Evolutionary conservation across 768 basidiomycete species (phyloP).

Genomic region (Podaxis pistillaris): DNA sequence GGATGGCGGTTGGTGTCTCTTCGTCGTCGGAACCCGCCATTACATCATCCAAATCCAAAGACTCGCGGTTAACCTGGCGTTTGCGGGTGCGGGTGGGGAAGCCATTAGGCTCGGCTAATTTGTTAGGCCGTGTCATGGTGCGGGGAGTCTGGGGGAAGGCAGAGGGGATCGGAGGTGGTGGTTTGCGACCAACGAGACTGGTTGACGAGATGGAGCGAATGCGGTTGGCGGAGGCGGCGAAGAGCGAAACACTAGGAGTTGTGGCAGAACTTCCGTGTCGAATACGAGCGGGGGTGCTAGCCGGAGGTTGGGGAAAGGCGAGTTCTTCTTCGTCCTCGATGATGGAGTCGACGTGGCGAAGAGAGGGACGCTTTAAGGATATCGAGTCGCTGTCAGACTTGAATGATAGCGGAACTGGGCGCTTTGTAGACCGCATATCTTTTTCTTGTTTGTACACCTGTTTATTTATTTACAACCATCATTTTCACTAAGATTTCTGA

Average conservation of each 20-base stretch:
- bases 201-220: conserved; percentile 42
- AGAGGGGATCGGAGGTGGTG: conserved; percentile 28
- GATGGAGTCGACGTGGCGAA: conserved; percentile 62
- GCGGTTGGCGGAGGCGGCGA: conserved; percentile 31
- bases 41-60: conserved; percentile 72
- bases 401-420: conserved; percentile 33
- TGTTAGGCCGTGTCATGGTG: conserved; percentile 22
- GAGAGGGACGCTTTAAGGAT: conserved; percentile 37
- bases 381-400: conserved; percentile 34
- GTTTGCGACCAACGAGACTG: conserved; percentile 27
- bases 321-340: conserved; percentile 64
- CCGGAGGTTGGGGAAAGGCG: conserved; percentile 25
- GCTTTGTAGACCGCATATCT: conserved; percentile 43
- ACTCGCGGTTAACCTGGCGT: conserved; percentile 58
- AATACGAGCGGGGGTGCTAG: conserved; percentile 27
- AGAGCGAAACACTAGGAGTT: background rate
- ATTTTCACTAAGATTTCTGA: conserved; percentile 23
- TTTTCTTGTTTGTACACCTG: conserved; percentile 79
- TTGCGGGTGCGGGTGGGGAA: conserved; percentile 52
- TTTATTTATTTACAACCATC: conserved; percentile 42
- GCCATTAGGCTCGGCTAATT: conserved; percentile 27
- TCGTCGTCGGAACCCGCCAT: conserved; percentile 73
- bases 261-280: conserved; percentile 39
- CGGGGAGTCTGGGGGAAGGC: conserved; percentile 29
- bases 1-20: conserved; percentile 23